Evolutionary conservation across 352 stramenopile genomes (phyloP), one percentile per base, ranked within the genome.

Genomic region (Vaucheria bursata): DNA sequence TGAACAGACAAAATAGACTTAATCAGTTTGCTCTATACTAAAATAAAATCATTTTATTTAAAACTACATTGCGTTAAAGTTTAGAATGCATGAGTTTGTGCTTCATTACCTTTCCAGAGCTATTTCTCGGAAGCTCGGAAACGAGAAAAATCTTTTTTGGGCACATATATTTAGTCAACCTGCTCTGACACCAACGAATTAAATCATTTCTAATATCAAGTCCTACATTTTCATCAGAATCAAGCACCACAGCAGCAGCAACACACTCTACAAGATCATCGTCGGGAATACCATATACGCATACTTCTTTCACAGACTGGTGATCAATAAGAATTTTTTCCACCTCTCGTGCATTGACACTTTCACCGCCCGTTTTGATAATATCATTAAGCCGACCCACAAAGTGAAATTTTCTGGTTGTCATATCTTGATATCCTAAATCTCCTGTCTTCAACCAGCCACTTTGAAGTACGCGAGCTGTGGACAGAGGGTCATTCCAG

Each of bases 361-460:
- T 91, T 80, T 93, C 89, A 4, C 87, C 89, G 39, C 89, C 89
- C 32, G 86, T 90, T 25, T 88, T 85, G 78, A 93, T 90, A 0
- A 87, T 79, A 80, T 93, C 88, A 53, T 84, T 86, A 0, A 66
- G 78, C 59, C 89, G 79, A 4, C 89, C 89, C 12, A 79, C 7
- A 34, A 88, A 82, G n/a, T n/a, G n/a, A n/a, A n/a, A n/a, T n/a
- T n/a, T n/a, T n/a, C n/a, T n/a, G 33, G 86, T 84, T 69, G 84
- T 88, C 66, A n/a, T n/a, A n/a, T n/a, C n/a, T n/a, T n/a, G n/a
- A 34, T 8, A 2, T 18, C 88, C 89, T 36, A 92, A 78, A 80
- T 93, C 89, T 70, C 85, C 90, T 1, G 87, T 91, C 32, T 88
- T 65, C 70, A 91, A 86, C 84, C 86, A 91, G 36, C 75, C 79